Conservation (phyloP, 73 alveolate species). For the Paramecium bursaria region DNA sequence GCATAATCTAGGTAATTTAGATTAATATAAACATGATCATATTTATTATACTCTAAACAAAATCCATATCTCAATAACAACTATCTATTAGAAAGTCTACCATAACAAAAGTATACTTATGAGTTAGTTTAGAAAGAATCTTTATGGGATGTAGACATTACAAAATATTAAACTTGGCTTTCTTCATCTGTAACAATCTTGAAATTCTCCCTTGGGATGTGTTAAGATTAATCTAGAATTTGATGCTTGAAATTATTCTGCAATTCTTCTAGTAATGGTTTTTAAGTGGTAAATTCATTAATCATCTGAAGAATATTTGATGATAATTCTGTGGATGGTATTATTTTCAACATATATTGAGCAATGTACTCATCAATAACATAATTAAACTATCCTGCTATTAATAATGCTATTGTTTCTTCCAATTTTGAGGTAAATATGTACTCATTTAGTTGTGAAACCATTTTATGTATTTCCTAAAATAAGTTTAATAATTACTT, state of each 20-base stretch:
- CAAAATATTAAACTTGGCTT: conserved; percentile 69
- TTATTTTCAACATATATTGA: too few species aligned
- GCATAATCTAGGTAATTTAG: neutral
- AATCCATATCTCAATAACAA: conserved; percentile 74
- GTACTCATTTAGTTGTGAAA: too few species aligned
- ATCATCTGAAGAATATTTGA: too few species aligned
- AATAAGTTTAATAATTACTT: too few species aligned
- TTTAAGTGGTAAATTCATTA: neutral
- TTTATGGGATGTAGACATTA: conserved; percentile 57
- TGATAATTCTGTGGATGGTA: too few species aligned
- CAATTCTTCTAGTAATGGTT: neutral
- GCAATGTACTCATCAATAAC: too few species aligned
- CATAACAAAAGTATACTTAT: conserved; percentile 73
- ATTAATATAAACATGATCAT: conserved; percentile 76
- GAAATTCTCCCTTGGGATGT: neutral
- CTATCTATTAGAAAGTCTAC: conserved; percentile 75
- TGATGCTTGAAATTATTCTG: neutral
- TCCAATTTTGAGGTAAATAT: too few species aligned
- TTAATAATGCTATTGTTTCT: too few species aligned
- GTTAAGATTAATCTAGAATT: neutral
- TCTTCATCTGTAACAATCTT: neutral
- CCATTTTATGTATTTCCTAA: too few species aligned
- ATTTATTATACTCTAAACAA: conserved; percentile 72
- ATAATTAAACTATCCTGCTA: too few species aligned
- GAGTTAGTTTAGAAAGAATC: conserved; percentile 71